Base-by-base conservation (phyloP, 768 basidiomycete species). In the Lentinula edodes region DNA sequence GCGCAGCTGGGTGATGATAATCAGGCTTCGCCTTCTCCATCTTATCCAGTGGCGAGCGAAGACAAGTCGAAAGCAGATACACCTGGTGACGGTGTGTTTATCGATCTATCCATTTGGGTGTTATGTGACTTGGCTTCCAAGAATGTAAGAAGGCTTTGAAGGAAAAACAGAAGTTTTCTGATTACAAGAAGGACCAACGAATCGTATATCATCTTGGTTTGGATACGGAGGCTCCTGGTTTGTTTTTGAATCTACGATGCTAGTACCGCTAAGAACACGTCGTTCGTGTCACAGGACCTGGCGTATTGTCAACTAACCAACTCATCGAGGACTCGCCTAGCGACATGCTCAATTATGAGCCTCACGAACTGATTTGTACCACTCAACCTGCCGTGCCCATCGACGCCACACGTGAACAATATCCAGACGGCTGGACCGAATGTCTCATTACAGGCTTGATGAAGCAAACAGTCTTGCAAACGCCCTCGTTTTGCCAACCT, bases 391-490 rank as follows among this genome's bases (percentile, higher is more conserved):
- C 61, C 38, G 43, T 58, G 32, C 16, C n/a, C 9, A 38, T 15
- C 8, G 42, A 36, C 39, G 54, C 18, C 35, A 58, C 55, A 16
- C 43, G 23, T 8, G 61, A 15, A 18, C 38, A 13, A 18, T 20
- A 42, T 20, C 61, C 55, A 39, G 55, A 62, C 41, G 61, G 61
- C 32, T 62, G 61, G 61, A 20, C 61, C 7, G 61, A 62, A 50
- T 62, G 61, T 18, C 41, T 43, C 8, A 8, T 62, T 34, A 56
- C 43, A 5, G 61, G 61, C 5, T 16, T 42, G 6, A 46, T 51
- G 15, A 62, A 62, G 36, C 41, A 43, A 8, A 36, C 18, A 46
- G 39, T 62, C 13, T n/a, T 62, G 6, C 7, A 45, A 16, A 51
- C 55, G 9, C 61, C 61, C 38, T 38, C 35, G 20, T 62, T 56